phyloP scores from a whole-genome alignment of 345 rosid genomes.

The Euphorbia pulcherrima region DNA sequence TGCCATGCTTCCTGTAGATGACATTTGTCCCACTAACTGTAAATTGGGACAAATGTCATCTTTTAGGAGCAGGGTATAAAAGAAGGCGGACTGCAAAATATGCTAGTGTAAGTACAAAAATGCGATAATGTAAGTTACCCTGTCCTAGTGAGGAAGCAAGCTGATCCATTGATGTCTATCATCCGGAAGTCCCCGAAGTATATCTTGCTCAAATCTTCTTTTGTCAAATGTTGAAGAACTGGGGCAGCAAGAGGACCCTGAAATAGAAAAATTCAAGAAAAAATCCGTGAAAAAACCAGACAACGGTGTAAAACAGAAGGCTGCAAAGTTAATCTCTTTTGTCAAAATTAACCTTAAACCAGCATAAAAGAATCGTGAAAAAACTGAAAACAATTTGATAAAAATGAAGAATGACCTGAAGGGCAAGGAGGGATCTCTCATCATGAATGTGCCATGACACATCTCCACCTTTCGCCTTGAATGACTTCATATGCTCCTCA shows the following conservation, averaged over 20 bases:
- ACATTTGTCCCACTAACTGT: too few species aligned
- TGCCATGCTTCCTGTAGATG: too few species aligned
- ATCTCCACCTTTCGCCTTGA: conserved; percentile 86
- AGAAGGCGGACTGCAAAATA: too few species aligned
- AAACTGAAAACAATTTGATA: background rate
- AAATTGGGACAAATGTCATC: too few species aligned
- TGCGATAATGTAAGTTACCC: conserved; percentile 48
- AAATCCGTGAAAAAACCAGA: too few species aligned
- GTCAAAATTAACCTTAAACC: background rate
- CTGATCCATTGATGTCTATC: conserved; percentile 69
- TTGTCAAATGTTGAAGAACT: conserved; percentile 78
- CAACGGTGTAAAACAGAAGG: background rate
- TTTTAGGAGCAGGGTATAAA: too few species aligned
- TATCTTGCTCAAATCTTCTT: conserved; percentile 83
- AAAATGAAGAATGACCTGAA: conserved; percentile 53
- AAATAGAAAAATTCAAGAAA: conserved; percentile 17
- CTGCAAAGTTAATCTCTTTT: background rate
- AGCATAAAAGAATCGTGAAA: background rate
- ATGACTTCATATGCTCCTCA: conserved; percentile 91
- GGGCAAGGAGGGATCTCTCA: conserved; percentile 97
- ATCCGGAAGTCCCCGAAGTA: conserved; percentile 89
- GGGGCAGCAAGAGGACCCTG: conserved; percentile 97
- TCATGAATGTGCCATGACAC: conserved; percentile 96
- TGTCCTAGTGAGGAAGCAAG: conserved; percentile 88
- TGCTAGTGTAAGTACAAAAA: background rate